Conservation (phyloP, 2,329 filamentous ascomycete species). For the Grosmannia clavigera region DNA sequence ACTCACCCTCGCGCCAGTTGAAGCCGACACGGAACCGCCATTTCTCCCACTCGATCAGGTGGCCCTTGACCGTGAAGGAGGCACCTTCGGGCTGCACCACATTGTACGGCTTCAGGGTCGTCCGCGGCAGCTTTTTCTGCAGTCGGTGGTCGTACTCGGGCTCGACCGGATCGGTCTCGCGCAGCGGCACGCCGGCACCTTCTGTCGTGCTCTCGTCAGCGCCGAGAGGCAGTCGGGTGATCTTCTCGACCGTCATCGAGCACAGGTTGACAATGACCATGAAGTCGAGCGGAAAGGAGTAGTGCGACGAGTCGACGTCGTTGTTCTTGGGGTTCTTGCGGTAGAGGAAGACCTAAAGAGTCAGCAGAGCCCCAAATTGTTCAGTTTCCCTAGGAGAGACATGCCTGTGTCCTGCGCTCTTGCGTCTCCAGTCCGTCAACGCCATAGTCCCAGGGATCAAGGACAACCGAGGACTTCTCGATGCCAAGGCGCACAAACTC, state of each 20-base stretch:
- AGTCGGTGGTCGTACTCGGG: conserved; percentile 24
- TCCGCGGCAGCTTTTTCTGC: conserved; percentile 21
- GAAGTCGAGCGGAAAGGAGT: conserved; percentile 39
- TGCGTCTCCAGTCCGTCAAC: conserved; percentile 24
- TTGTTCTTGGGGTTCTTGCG: conserved; percentile 47
- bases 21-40: conserved; percentile 60
- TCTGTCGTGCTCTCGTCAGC: conserved; percentile 35
- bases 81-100: conserved; percentile 11
- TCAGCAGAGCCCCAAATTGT: no score
- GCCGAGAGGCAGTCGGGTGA: conserved; percentile 26
- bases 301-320: conserved; percentile 49
- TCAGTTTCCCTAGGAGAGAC: no score
- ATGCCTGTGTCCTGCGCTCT: conserved; percentile 28
- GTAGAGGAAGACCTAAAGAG: conserved; percentile 44
- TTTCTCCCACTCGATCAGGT: conserved; percentile 47
- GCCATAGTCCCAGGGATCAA: conserved; percentile 55
- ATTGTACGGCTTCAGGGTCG: conserved; percentile 41
- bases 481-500: conserved; percentile 49
- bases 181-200: not conserved
- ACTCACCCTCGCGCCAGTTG: conserved; percentile 36
- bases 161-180: conserved; percentile 12
- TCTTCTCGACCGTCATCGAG: conserved; percentile 26
- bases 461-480: conserved; percentile 43
- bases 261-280: conserved; percentile 43
- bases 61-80: conserved; percentile 36